These are phyloP conservation scores for Trichoderma breve DNA, from an alignment of 2,329 filamentous ascomycete species.

Conservation along the genomic window DNA sequence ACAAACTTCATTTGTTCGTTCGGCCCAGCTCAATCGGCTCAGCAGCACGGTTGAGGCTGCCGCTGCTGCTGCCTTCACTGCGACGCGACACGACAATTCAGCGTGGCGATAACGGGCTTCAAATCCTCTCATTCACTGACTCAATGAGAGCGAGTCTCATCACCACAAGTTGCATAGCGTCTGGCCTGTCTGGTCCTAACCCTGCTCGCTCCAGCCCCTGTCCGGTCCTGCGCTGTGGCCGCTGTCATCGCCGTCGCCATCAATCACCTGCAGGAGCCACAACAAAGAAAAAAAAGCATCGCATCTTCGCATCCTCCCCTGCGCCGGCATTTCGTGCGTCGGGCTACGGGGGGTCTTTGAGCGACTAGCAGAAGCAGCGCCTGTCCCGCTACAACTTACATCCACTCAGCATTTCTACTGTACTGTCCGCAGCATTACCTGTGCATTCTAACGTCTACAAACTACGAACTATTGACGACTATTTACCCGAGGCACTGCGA, in stretches of 20 bases:
- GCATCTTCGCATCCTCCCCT: conserved; percentile 17
- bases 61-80: neutral
- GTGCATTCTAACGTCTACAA: neutral
- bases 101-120: neutral
- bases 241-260: neutral
- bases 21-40: neutral
- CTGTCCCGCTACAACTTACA: neutral
- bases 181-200: neutral
- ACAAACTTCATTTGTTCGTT: neutral
- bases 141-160: neutral
- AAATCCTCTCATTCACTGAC: neutral
- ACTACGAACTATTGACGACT: neutral
- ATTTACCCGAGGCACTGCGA: neutral
- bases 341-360: neutral
- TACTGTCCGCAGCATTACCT: neutral
- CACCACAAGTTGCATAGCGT: neutral
- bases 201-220: neutral
- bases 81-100: neutral
- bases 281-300: conserved; percentile 7
- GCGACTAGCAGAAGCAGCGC: neutral
- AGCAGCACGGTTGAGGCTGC: neutral
- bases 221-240: neutral
- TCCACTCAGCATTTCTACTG: neutral
- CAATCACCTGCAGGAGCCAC: conserved; percentile 15
- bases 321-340: conserved; percentile 14